Conservation (phyloP, 1,139 yeast genomes). For the Geotrichum klebahnii region DNA sequence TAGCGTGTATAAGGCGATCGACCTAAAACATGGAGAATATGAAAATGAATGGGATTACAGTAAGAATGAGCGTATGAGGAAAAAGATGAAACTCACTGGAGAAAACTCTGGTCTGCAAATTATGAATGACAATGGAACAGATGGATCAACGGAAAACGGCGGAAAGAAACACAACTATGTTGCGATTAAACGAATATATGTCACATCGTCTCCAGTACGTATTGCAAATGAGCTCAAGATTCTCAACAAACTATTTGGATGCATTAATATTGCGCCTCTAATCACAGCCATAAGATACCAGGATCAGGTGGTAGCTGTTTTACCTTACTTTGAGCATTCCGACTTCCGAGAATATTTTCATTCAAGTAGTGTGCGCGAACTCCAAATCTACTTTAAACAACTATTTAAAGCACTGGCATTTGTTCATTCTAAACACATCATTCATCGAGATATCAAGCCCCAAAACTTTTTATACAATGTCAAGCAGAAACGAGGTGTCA, state of each 20-base stretch:
- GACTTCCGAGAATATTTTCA: constrained; percentile 83
- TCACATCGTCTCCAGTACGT: constrained; percentile 89
- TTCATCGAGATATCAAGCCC: constrained; percentile 88
- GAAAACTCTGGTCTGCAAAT: constrained; percentile 2
- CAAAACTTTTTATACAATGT: constrained; percentile 74
- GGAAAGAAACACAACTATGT: constrained; percentile 51
- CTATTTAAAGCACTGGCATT: constrained; percentile 69
- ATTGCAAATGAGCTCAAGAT: constrained; percentile 81
- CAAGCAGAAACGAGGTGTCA: constrained; percentile 68
- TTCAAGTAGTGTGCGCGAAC: constrained; percentile 72
- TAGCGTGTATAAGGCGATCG: constrained; percentile 84
- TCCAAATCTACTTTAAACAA: constrained; percentile 75
- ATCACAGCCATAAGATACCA: constrained; percentile 80
- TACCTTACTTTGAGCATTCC: constrained; percentile 87
- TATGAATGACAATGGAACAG: neutral
- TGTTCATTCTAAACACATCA: constrained; percentile 70
- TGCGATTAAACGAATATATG: constrained; percentile 89
- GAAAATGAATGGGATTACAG: constrained; percentile 32
- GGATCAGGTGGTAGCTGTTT: constrained; percentile 88
- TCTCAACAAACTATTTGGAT: constrained; percentile 62
- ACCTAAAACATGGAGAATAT: constrained; percentile 41
- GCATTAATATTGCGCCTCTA: constrained; percentile 77
- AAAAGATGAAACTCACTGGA: neutral
- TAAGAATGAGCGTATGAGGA: neutral
- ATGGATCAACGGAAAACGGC: neutral